These are phyloP conservation scores for Cladophialophora carrionii DNA, from an alignment of 2,329 filamentous ascomycete genomes.

Conservation along the genomic window DNA sequence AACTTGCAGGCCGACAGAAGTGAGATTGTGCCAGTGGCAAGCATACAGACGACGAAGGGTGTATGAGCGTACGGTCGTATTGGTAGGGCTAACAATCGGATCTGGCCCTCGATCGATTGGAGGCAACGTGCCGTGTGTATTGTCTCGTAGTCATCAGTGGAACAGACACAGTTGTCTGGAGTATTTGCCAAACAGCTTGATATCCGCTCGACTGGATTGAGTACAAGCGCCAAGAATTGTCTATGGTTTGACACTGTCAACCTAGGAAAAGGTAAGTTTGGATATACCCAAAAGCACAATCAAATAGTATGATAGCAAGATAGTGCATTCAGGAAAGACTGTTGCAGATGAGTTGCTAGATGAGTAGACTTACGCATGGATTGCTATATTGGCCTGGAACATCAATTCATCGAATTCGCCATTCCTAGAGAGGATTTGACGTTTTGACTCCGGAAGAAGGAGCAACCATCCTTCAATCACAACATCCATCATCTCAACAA, in stretches of 20 bases:
- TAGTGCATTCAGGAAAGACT: not conserved
- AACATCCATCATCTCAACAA: slow-evolving; percentile 46
- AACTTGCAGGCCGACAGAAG: slow-evolving; percentile 45
- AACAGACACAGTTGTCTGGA: slow-evolving; percentile 4
- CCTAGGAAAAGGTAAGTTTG: slow-evolving; percentile 35
- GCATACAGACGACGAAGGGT: slow-evolving; percentile 50
- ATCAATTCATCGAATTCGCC: slow-evolving; percentile 62
- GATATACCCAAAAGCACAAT: not conserved
- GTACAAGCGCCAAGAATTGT: slow-evolving; percentile 48
- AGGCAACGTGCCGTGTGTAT: slow-evolving; percentile 49
- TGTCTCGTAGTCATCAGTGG: slow-evolving; percentile 40
- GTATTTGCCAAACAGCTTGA: slow-evolving; percentile 44
- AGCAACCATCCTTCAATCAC: slow-evolving; percentile 48
- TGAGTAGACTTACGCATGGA: slow-evolving; percentile 44
- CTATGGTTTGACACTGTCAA: slow-evolving; percentile 46
- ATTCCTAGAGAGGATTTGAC: slow-evolving; percentile 40
- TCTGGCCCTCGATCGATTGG: slow-evolving; percentile 46
- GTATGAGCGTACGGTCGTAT: slow-evolving; percentile 44
- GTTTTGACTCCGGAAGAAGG: slow-evolving; percentile 44
- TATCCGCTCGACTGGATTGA: slow-evolving; percentile 46
- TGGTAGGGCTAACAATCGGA: slow-evolving; percentile 47
- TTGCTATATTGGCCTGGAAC: slow-evolving; percentile 87
- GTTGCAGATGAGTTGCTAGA: not conserved
- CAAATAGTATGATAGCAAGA: not conserved
- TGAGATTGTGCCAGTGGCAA: slow-evolving; percentile 45